Base-by-base conservation (phyloP, 106 monocot species). In the Gastrodia elata region DNA sequence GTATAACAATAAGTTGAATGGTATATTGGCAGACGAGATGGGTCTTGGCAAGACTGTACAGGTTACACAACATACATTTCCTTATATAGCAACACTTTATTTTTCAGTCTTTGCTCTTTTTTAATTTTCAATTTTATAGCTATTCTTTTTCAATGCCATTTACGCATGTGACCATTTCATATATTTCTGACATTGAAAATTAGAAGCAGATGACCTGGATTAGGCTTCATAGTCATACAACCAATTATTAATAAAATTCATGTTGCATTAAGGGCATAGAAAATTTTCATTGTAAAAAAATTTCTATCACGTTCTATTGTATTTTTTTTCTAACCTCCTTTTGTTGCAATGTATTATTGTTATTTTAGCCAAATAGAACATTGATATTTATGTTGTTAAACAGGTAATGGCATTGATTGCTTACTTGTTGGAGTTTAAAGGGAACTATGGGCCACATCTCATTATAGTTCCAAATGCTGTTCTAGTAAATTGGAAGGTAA, bases 381-480 rank as follows among this genome's bases (percentile, higher is more conserved):
- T 20, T 67, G 67, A 67, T 7, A 38, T 67, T 67, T 38, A 38
- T 67, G 65, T 38, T 78, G 41, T 67, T 11, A 9, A 58, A 59
- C 72, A 97, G 97, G 97, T 97, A 41, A 97, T 97, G 93, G 86
- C 97, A 65, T 87, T 97, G 83, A 88, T 97, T 85, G 97, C 97
- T 18, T 93, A 93, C 49, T 82, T 97, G 77, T 93, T 97, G 90
- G 97, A 97, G 75, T 97, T 93, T 74, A 97, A 97, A 82, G 90
- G 90, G 41, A 93, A 97, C 61, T 91, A 93, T 80, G 97, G 97
- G 13, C 97, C 97, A 6, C 97, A 97, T 80, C 90, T 97, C 32
- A 97, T 97, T 57, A 97, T 97, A 77, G 97, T 97, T 75, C 97
- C 97, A 58, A 97, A 97, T 90, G 97, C 97, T 76, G 97, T 97